phyloP scores from a whole-genome alignment of 192 early-diverging fungal species.

The Backusella parvicylindrica region DNA sequence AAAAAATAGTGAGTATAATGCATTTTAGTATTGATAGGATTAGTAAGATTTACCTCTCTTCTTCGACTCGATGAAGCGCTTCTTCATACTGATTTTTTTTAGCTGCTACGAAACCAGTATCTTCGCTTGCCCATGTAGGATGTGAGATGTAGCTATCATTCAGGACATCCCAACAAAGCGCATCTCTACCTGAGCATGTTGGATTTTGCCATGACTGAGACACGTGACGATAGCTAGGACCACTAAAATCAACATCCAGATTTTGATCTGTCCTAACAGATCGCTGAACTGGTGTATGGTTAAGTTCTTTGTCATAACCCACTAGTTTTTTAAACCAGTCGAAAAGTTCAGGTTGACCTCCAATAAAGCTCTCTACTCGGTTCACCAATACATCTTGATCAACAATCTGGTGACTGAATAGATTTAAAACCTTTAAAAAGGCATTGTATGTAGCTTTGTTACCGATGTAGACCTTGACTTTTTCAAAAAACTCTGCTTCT shows the following conservation, averaged over 20 bases:
- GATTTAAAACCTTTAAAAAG: conserved; percentile 92
- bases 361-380: conserved; percentile 83
- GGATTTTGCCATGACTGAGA: conserved; percentile 27
- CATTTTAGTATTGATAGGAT: background rate
- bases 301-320: conserved; percentile 65
- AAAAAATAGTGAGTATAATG: background rate
- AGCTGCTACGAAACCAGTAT: conserved; percentile 80
- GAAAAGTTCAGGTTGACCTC: conserved; percentile 78
- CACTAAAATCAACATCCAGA: conserved; percentile 18
- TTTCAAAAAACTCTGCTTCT: conserved; percentile 94
- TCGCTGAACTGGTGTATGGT: background rate
- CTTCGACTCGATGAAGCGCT: conserved; percentile 88
- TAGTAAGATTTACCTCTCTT: conserved; percentile 59
- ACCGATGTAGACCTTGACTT: conserved; percentile 79
- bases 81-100: conserved; percentile 93
- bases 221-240: conserved; percentile 62
- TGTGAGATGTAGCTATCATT: conserved; percentile 97
- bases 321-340: conserved; percentile 90
- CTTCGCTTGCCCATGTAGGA: conserved; percentile 89
- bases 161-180: conserved; percentile 85
- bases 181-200: conserved; percentile 88
- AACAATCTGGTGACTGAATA: conserved; percentile 93
- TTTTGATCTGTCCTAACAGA: background rate
- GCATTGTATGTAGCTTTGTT: conserved; percentile 90
- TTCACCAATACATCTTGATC: conserved; percentile 84